Base-by-base conservation (phyloP, 1,139 yeast genomes). In the Scheffersomyces insectosa region DNA sequence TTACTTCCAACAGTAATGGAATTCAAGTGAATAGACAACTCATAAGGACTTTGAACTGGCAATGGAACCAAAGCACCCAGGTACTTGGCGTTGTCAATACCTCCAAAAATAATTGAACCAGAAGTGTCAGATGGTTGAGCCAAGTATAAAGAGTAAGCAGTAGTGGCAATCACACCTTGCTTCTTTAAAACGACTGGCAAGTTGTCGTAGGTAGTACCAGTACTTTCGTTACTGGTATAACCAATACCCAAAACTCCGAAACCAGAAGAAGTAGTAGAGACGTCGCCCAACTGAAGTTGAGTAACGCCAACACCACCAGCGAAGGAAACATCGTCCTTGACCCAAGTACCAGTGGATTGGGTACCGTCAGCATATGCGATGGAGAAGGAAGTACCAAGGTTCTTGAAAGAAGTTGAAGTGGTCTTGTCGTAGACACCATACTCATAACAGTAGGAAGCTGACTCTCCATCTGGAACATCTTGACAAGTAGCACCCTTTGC, bases 161-260 rank as follows among this genome's bases (percentile, higher is more conserved):
- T 45, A 40, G 54, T 55, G 20, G 41, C 38, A 38, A 60, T 59
- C 13, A 46, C 40, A 3, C 66, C 65, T 16, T 53, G 50, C n/a
- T 43, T 39, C 45, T 54, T 54, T 52, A 64, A 54, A 7, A 49
- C 49, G 25, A 40, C 28, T 2, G 66, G 65, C 33, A 59, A 46
- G 50, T 62, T 60, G 16, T 45, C 43, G 48, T 62, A 62, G 10
- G 41, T 23, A 4, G 8, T 12, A 10, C 16, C 13, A n/a, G 42
- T 15, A 8, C 48, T 12, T 43, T 56, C 61, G 31, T 38, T 42
- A n/a, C 27, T 27, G 5, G 33, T 38, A 27, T 33, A 45, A n/a
- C 55, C 57, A 38, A 59, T 54, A 15, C 66, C 66, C n/a, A 62
- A 45, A 13, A 62, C 63, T 27, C 48, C 47, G 11, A 40, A 42